Evolutionary conservation across 768 basidiomycete genomes (phyloP).

Genomic region (Psilocybe tampanensis): DNA sequence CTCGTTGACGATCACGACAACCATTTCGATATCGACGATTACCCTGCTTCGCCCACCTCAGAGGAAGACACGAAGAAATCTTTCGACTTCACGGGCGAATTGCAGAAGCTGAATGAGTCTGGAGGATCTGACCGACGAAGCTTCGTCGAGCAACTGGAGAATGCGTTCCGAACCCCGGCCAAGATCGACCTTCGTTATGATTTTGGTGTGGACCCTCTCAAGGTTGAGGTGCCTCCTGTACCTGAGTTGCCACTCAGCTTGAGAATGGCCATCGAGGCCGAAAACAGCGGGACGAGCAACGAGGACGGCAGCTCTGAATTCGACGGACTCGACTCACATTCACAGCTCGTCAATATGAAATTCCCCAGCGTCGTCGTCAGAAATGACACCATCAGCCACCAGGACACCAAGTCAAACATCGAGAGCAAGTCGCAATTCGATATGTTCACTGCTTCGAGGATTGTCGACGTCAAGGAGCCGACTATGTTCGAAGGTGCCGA

Average conservation of each 20-base stretch:
- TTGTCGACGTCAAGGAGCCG: constrained; percentile 35
- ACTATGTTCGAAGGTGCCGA: constrained; percentile 10
- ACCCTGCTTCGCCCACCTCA: constrained; percentile 31
- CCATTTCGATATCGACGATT: constrained; percentile 38
- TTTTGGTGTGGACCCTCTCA: constrained; percentile 35
- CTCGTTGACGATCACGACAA: constrained; percentile 29
- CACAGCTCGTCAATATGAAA: constrained; percentile 29
- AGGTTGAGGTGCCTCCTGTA: constrained; percentile 50
- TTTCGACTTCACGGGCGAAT: constrained; percentile 84
- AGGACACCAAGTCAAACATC: constrained; percentile 9
- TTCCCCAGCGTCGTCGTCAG: constrained; percentile 28
- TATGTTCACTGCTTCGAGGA: constrained; percentile 23
- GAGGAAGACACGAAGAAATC: constrained; percentile 77
- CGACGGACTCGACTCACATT: constrained; percentile 6
- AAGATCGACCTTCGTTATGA: constrained; percentile 60
- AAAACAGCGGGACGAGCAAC: not conserved
- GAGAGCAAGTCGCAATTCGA: constrained; percentile 24
- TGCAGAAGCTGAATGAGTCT: constrained; percentile 68
- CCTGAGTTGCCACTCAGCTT: constrained; percentile 45
- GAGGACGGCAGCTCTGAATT: constrained; percentile 8
- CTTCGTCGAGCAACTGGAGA: constrained; percentile 83
- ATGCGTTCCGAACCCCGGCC: constrained; percentile 76
- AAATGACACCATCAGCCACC: constrained; percentile 16
- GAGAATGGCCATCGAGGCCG: constrained; percentile 7
- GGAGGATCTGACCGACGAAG: constrained; percentile 69